Base-by-base conservation (phyloP, 805 yeast species). In the Kuraishia piskuri region DNA sequence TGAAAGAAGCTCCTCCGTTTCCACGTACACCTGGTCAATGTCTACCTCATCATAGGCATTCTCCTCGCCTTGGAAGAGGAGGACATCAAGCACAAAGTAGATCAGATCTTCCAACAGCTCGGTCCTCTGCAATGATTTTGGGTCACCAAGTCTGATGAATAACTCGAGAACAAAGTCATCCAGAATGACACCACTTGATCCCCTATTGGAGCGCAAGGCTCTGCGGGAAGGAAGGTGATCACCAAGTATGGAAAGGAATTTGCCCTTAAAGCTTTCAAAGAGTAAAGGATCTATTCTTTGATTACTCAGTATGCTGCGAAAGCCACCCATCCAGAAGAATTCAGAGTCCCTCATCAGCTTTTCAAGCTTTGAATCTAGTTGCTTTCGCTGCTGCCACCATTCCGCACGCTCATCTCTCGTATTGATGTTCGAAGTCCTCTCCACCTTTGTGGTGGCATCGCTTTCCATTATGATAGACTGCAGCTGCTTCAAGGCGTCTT, bases 321-420 rank as follows among this genome's bases (percentile, higher is more conserved):
- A 87, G 0, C 92, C 95, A 14, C 92, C 90, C 40, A 92, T 69
- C 91, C 97, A 88, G 53, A 71, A 69, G 22, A 65, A 64, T 53
- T 89, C 92, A 8, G 88, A 76, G 31, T 71, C 71, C 0, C 64
- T 60, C n/a, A 92, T 63, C n/a, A 90, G 65, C 1, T 65, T 66
- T 45, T 75, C 65, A 52, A 92, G 62, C 49, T 76, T 66, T 9
- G 70, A 64, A 64, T 92, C 97, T 19, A 90, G 69, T 0, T 66
- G 68, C 53, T 79, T 80, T 50, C 97, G 70, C 25, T 71, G 69
- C 46, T 75, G 74, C 96, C 97, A 94, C 97, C 97, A 92, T 7
- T 69, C 57, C 49, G 75, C 76, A 50, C 90, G 73, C 26, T 83
- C 86, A 46, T 82, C 84, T 48, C 77, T 74, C 0, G 89, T 75